Conservation (phyloP, 768 basidiomycete species). For the Bullera alba region DNA sequence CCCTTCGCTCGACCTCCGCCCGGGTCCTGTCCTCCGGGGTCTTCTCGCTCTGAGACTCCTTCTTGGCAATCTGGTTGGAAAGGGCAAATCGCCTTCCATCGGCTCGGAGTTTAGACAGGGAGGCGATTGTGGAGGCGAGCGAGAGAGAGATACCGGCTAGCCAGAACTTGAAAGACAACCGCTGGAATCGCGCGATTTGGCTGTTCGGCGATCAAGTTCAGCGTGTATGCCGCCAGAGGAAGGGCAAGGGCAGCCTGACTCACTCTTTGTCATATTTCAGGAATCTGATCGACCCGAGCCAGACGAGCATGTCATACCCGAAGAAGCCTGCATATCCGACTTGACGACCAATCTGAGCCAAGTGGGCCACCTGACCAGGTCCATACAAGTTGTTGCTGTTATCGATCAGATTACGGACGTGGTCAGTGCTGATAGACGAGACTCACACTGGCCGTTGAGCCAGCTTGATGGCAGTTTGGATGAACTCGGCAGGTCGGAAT, state of each 20-base stretch:
- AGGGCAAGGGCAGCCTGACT: slow-evolving; percentile 4
- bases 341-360: slow-evolving; percentile 74
- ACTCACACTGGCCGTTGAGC: slow-evolving; percentile 45
- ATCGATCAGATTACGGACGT: no score
- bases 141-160: slow-evolving; percentile 77
- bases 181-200: slow-evolving; percentile 57
- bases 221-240: slow-evolving; percentile 45
- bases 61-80: slow-evolving; percentile 20
- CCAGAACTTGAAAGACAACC: slow-evolving; percentile 77
- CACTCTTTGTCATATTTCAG: slow-evolving; percentile 36
- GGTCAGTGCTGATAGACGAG: background rate
- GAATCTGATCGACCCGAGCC: slow-evolving; percentile 56
- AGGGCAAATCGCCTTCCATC: slow-evolving; percentile 34
- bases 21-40: slow-evolving; percentile 33
- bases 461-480: slow-evolving; percentile 78
- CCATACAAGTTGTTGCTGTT: slow-evolving; percentile 13
- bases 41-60: slow-evolving; percentile 18
- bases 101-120: slow-evolving; percentile 36
- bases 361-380: slow-evolving; percentile 54
- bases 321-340: slow-evolving; percentile 84
- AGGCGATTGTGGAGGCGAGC: slow-evolving; percentile 50
- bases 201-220: slow-evolving; percentile 59
- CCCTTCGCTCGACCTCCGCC: slow-evolving; percentile 63
- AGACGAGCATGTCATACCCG: slow-evolving; percentile 70
- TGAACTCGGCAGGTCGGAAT: slow-evolving; percentile 87